Base-by-base conservation (phyloP, 2,329 filamentous ascomycete genomes). In the Alternaria sp. region DNA sequence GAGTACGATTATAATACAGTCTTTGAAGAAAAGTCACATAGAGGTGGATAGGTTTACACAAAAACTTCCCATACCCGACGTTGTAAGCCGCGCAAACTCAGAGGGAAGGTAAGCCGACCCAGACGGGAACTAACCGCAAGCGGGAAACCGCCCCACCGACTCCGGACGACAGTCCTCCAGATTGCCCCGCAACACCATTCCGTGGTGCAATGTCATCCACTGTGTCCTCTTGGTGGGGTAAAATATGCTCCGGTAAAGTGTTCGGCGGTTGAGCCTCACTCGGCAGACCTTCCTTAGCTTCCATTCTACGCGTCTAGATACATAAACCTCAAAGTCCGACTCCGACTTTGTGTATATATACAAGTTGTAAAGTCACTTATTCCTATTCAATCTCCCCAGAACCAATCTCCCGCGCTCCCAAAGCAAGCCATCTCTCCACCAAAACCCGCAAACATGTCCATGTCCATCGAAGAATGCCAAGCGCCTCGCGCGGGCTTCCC, bases 381-480 rank as follows among this genome's bases (percentile, higher is more conserved):
- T 13, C 31, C 23, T 28, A 33, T 6, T 14, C 11, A 24, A 46
- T 23, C 10, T 13, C 23, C 37, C 23, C 2, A 21, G n/a, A 24
- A 24, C 14, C 46, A 3, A 10, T 21, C 11, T 1, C 34, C 7
- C 11, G 40, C 28, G 48, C 41, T 39, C 21, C 41, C 28, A 24
- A 21, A 51, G 14, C 37, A 14, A 26, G 10, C 2, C 24, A 14
- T 2, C 24, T 17, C 48, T 23, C 11, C 3, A 31, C 14, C 4
- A 10, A 28, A 13, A 34, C 61, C 66, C 54, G 64, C 54, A 49
- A 72, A 56, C 2, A 76, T 76, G 73, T 76, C 73, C 21, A 76
- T 75, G 73, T 72, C 72, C 21, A 61, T 75, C 9, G 69, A 70
- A 55, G 73, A 76, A 65, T 66, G 61, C 58, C 66, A 69, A 29